phyloP scores from a whole-genome alignment of 495 filamentous ascomycete genomes.

The Cladorrhinum samala region DNA sequence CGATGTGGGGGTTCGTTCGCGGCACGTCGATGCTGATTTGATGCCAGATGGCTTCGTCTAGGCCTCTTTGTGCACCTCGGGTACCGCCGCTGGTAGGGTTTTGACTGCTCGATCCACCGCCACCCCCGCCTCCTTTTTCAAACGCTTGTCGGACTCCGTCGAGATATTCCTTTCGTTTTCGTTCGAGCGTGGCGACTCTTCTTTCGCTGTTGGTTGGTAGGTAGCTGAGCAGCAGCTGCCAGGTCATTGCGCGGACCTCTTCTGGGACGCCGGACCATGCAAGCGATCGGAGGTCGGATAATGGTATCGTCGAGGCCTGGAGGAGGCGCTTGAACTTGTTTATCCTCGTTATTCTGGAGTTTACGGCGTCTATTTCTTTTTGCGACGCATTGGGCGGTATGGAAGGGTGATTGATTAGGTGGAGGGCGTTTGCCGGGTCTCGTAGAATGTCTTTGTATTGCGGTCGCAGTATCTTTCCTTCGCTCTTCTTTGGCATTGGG shows the following conservation, averaged over 20 bases:
- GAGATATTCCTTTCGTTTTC: slow-evolving; percentile 94
- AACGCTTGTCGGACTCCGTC: slow-evolving; percentile 95
- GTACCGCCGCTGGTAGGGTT: slow-evolving; percentile 28
- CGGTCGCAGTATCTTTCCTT: slow-evolving; percentile 90
- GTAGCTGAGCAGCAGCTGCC: slow-evolving; percentile 93
- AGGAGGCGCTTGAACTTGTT: slow-evolving; percentile 98
- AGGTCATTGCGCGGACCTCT: slow-evolving; percentile 95
- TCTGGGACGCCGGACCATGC: slow-evolving; percentile 93
- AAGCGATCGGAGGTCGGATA: slow-evolving; percentile 73
- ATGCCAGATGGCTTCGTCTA: slow-evolving; percentile 96
- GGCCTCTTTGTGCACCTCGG: slow-evolving; percentile 47
- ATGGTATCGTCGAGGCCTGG: slow-evolving; percentile 80
- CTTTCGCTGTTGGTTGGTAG: slow-evolving; percentile 90
- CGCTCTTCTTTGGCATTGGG: slow-evolving; percentile 76
- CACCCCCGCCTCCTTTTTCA: slow-evolving; percentile 54
- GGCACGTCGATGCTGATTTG: slow-evolving; percentile 99
- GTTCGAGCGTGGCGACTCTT: slow-evolving; percentile 80
- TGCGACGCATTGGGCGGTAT: slow-evolving; percentile 66
- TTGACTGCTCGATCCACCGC: slow-evolving; percentile 10
- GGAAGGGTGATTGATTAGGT: slow-evolving; percentile 83
- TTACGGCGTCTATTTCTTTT: slow-evolving; percentile 82
- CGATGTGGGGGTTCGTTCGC: slow-evolving; percentile 90
- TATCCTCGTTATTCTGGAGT: slow-evolving; percentile 83
- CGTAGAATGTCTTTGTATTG: slow-evolving; percentile 95
- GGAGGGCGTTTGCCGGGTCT: slow-evolving; percentile 91